Base-by-base conservation (phyloP, 345 rosid genomes). In the Murraya paniculata region DNA sequence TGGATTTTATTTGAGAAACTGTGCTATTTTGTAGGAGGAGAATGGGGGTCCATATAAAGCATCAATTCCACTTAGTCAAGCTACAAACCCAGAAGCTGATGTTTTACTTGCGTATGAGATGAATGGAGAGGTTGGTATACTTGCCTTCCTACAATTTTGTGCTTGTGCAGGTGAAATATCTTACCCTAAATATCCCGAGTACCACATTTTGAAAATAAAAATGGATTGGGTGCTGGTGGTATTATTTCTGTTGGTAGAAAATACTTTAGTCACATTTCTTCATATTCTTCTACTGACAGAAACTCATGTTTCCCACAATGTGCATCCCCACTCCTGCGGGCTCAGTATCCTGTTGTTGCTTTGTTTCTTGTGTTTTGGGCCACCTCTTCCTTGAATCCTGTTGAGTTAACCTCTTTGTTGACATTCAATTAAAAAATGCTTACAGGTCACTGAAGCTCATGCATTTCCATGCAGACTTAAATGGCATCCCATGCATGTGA, bases 21-120 rank as follows among this genome's bases (percentile, higher is more conserved):
- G 21, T 62, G 4, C 81, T 61, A 38, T 71, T 73, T 48, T 77
- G 33, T 82, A 96, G 99, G 98, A 96, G 88, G 99, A 96, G 90
- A 92, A 92, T 31, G 99, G 99, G 36, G 99, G 98, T n/a, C 98
- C 99, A 14, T 96, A 91, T 72, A 96, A 92, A 87, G 99, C 97
- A 67, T 96, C 99, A 31, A 89, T 95, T 84, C 94, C 98, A 45
- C 90, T 96, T 30, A 82, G 84, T 78, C 98, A 90, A 80, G 95
- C 97, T 61, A 88, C 98, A 65, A 89, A 92, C 77, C 92, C 99
- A 58, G 95, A 90, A 61, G 94, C 99, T 74, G 99, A 95, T 87
- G 98, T 95, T 81, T 85, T 95, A 73, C 92, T 96, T 80, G 97
- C 98, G 76, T 96, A 96, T 68, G 98, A 96, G 90, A 96, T 96